These are phyloP conservation scores for Exophiala xenobiotica DNA, from an alignment of 2,329 filamentous ascomycete species.

Conservation along the genomic window DNA sequence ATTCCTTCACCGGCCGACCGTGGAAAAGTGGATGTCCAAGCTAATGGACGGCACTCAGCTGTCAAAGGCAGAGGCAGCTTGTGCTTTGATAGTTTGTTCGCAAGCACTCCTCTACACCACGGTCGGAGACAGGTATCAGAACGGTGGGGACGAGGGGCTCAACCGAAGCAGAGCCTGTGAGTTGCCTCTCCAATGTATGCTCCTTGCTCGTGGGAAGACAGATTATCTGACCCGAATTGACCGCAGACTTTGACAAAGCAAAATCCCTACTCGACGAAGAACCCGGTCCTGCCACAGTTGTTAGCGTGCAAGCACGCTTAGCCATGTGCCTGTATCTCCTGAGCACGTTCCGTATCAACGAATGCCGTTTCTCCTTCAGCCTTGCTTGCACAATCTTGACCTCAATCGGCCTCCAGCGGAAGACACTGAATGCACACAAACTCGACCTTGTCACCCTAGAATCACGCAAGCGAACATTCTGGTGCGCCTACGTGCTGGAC, in stretches of 20 bases:
- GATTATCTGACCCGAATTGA: not conserved
- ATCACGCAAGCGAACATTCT: slow-evolving; percentile 60
- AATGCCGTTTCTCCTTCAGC: slow-evolving; percentile 57
- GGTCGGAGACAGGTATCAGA: slow-evolving; percentile 15
- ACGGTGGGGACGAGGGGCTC: slow-evolving; percentile 20
- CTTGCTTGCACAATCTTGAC: slow-evolving; percentile 44
- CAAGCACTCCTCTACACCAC: slow-evolving; percentile 25
- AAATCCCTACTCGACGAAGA: slow-evolving; percentile 36
- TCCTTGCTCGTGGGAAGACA: not conserved
- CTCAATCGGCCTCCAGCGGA: slow-evolving; percentile 43
- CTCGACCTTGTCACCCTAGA: slow-evolving; percentile 46
- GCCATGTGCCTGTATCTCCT: slow-evolving; percentile 56
- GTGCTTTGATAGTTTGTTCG: slow-evolving; percentile 38
- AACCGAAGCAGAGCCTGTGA: slow-evolving; percentile 18
- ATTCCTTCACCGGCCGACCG: slow-evolving; percentile 52
- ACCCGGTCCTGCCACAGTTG: slow-evolving; percentile 49
- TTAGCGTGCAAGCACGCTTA: slow-evolving; percentile 55
- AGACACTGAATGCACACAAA: slow-evolving; percentile 32
- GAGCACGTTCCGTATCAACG: slow-evolving; percentile 55
- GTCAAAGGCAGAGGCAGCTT: slow-evolving; percentile 34
- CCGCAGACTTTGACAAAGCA: slow-evolving; percentile 26
- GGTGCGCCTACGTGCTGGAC: slow-evolving; percentile 63
- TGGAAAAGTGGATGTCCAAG: slow-evolving; percentile 44
- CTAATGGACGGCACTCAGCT: slow-evolving; percentile 35
- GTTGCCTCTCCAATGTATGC: not conserved